Evolutionary conservation across 2,329 filamentous ascomycete species (phyloP).

Genomic region (Cladosporium sp.): DNA sequence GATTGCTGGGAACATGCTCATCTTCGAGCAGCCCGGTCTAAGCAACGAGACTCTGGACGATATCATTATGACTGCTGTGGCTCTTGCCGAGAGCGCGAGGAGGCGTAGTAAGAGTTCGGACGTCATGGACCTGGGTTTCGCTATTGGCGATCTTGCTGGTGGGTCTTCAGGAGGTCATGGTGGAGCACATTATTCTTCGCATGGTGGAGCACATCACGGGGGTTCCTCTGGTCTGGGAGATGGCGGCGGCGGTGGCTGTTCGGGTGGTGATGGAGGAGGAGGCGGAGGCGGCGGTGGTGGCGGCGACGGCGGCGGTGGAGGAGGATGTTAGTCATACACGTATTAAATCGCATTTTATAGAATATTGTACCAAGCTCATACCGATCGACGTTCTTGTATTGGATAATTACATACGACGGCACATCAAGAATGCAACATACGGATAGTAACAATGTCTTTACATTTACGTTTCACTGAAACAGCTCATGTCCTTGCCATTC

Average conservation of each 20-base stretch:
- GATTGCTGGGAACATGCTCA: conserved; percentile 20
- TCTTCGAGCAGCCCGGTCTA: conserved; percentile 18
- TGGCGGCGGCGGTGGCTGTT: background rate
- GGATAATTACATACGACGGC: too few species aligned
- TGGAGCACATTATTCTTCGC: background rate
- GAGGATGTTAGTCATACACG: conserved; percentile 18
- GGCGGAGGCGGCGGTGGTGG: conserved; percentile 17
- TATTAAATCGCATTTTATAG: too few species aligned
- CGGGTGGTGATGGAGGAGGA: conserved; percentile 15
- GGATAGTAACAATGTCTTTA: too few species aligned
- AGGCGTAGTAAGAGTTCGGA: background rate
- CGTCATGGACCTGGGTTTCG: background rate
- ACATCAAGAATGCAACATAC: too few species aligned
- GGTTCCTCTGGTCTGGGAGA: background rate
- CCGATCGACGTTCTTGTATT: too few species aligned
- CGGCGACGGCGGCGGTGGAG: conserved; percentile 19
- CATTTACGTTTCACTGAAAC: too few species aligned
- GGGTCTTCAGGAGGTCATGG: background rate
- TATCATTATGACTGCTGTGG: conserved; percentile 21
- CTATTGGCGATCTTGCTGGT: background rate
- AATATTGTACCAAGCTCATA: too few species aligned
- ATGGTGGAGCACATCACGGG: background rate
- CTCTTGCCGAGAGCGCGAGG: conserved; percentile 22
- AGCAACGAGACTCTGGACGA: conserved; percentile 20
- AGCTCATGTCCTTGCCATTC: too few species aligned